Conservation (phyloP, 805 yeast species). For the Candida tibetensis region DNA sequence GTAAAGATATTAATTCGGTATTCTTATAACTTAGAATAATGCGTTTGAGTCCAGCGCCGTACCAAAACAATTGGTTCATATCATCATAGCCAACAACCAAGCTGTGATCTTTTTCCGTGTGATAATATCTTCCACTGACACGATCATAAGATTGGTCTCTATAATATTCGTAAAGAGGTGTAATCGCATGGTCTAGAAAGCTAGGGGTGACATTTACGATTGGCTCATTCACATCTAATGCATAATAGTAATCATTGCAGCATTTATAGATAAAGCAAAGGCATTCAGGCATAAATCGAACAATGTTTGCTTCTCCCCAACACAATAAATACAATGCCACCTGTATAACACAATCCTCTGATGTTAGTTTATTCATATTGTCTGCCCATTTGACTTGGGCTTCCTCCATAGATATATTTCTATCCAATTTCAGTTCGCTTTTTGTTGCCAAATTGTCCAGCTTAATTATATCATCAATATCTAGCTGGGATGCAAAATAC, state of each 20-base stretch:
- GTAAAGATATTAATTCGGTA: constrained; percentile 49
- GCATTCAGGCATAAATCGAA: constrained; percentile 88
- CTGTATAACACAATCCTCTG: constrained; percentile 59
- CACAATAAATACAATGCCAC: constrained; percentile 66
- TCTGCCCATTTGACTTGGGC: constrained; percentile 53
- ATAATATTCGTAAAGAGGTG: constrained; percentile 68
- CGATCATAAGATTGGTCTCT: constrained; percentile 51
- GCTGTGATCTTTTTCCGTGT: constrained; percentile 61
- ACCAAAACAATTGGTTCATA: constrained; percentile 86
- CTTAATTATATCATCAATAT: constrained; percentile 51
- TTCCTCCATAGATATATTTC: constrained; percentile 18
- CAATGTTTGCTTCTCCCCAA: constrained; percentile 90
- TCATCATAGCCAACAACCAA: constrained; percentile 83
- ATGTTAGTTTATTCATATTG: constrained; percentile 48
- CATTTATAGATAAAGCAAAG: constrained; percentile 81
- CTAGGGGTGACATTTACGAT: constrained; percentile 30
- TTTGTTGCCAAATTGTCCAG: constrained; percentile 25
- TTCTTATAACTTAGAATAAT: constrained; percentile 47
- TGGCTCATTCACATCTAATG: constrained; percentile 36
- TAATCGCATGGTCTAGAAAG: constrained; percentile 65
- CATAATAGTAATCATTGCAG: constrained; percentile 63
- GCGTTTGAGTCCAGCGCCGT: constrained; percentile 61
- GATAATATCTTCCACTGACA: constrained; percentile 42
- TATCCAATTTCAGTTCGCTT: constrained; percentile 19
- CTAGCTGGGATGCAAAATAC: constrained; percentile 75